Evolutionary conservation across 108 stramenopile genomes (phyloP), one percentile per base, ranked within the genome.

Genomic region (Nitzschia putrida): DNA sequence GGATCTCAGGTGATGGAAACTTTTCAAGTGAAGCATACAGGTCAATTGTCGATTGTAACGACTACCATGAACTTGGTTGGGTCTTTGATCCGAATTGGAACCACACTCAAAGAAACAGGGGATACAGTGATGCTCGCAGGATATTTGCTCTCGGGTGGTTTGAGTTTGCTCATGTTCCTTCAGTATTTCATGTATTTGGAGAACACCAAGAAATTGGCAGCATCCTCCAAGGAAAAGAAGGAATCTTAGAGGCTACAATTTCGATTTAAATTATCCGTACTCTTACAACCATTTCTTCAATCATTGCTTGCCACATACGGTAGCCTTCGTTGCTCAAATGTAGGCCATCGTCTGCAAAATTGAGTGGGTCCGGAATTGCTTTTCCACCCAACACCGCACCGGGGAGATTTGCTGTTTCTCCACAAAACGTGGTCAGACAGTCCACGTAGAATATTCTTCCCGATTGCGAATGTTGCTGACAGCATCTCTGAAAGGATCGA

Each of bases 21-120:
- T 16, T 77, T 77, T 50, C 43, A 47, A 39, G 77, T 76, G 21
- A 87, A 90, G 68, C 89, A 89, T 42, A 93, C 92, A 13, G 92
- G 92, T 34, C 81, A 83, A 12, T 84, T 90, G 40, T 86, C 85
- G 10, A 68, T 90, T 21, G 73, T 88, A 8, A 93, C 92, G 16
- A 84, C 76, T 1, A 45, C 57, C 1, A 82, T 90, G 81, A 93
- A 84, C 76, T 67, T 86, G 7, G 66, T 77, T 10, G 92, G 92
- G 7, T 61, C 81, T 10, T 24, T 82, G 49, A 83, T 89, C 23
- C 73, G 92, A 22, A 80, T 90, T n/a, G 68, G 72, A 1, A 93
- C 92, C 7, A 93, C 92, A 9, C 77, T 90, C 21, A 79, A 85
- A 55, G 89, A 90, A 71, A 83, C 89, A 22, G 92, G 92, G 10